Base-by-base conservation (phyloP, 2,329 filamentous ascomycete genomes). In the Amauroascus niger region DNA sequence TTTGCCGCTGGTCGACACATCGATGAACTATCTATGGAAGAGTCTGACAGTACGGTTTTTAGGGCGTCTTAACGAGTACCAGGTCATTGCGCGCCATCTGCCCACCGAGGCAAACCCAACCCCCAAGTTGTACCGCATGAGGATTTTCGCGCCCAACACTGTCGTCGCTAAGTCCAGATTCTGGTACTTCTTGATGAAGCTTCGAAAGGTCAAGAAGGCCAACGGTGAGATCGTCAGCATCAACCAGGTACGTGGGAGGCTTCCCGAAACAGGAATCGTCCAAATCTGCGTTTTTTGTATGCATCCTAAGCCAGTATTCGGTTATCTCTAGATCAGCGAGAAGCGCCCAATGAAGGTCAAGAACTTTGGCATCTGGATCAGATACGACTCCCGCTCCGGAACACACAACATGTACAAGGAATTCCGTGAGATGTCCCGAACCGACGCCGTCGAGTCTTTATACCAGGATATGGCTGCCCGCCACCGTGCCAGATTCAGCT, bases 381-480 rank as follows among this genome's bases (percentile, higher is more conserved):
- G 94, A 74, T 98, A 98, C 81, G 91, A 98, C 80, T 98, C 94
- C 61, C 91, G 93, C 77, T 97, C 93, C 69, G 93, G 93, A 69
- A 98, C 93, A 70, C 93, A 98, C 89, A 98, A 98, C 87, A 98
- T 98, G 93, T 98, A 98, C 88, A 97, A 97, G 86, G 93, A 98
- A 86, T 97, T 96, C 87, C 88, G 93, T 74, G 93, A 97, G 83
- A 87, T 97, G 83, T 91, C 87, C 74, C 83, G 93, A 77, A 87
- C 86, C 71, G 91, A 93, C 66, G 93, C 93, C 64, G 91, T 97
- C 70, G 87, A 97, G 79, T 79, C 91, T 66, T 84, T 98, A 73
- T 98, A 98, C 86, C 87, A 93, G 78, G 93, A 98, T 81, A 97
- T 98, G 93, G 89, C 93, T 67, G 91, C 94, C 76, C 88, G 93